phyloP scores from a whole-genome alignment of 2,329 filamentous ascomycete species.

The Cercospora janseana region DNA sequence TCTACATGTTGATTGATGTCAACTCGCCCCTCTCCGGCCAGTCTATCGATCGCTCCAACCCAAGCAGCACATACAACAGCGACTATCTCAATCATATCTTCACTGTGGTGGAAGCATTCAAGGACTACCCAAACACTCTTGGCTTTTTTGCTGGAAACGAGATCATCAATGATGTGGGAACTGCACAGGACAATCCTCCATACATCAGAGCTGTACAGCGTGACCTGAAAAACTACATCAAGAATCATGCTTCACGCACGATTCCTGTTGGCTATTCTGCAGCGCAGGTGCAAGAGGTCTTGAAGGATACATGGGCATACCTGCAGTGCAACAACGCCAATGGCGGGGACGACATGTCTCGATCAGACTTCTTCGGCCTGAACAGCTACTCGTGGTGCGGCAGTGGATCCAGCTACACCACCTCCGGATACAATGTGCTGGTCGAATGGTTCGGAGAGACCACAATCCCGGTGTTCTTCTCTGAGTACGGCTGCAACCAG shows the following conservation, averaged over 20 bases:
- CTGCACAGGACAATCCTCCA: conserved; percentile 52
- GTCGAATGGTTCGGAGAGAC: conserved; percentile 64
- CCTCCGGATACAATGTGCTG: conserved; percentile 62
- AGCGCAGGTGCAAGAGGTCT: conserved; percentile 70
- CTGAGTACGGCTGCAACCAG: conserved; percentile 76
- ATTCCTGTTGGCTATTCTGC: conserved; percentile 69
- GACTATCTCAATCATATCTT: conserved; percentile 60
- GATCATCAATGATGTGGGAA: conserved; percentile 61
- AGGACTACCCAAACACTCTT: conserved; percentile 62
- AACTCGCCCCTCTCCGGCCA: conserved; percentile 59
- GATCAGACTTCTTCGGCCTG: conserved; percentile 72
- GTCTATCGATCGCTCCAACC: conserved; percentile 56
- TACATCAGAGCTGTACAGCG: conserved; percentile 63
- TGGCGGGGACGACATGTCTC: conserved; percentile 56
- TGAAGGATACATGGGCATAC: conserved; percentile 74
- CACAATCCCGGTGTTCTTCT: conserved; percentile 76
- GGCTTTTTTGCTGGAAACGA: conserved; percentile 69
- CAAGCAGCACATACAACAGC: conserved; percentile 55
- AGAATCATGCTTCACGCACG: conserved; percentile 53
- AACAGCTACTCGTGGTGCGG: conserved; percentile 77
- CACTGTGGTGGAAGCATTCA: conserved; percentile 64
- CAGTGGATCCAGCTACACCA: conserved; percentile 61
- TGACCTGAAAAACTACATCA: conserved; percentile 68
- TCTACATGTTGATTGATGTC: conserved; percentile 66
- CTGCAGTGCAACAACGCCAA: conserved; percentile 63